Conservation (phyloP, 495 filamentous ascomycete species). For the Daldinia bambusicola region DNA sequence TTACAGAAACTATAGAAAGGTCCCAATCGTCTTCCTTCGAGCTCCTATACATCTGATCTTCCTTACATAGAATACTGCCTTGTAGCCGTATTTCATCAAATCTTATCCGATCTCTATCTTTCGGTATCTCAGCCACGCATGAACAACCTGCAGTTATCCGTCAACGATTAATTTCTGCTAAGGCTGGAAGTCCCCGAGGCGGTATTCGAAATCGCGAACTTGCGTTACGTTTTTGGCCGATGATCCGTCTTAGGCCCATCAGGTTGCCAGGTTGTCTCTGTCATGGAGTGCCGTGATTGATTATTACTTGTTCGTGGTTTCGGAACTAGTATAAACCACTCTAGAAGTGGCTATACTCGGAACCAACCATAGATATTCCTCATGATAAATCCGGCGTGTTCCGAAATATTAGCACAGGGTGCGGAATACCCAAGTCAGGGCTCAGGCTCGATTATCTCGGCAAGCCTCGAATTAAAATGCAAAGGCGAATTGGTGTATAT, state of each 20-base stretch:
- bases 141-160: slow-evolving; percentile 17
- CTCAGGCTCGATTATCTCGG: too few species aligned
- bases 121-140: background rate
- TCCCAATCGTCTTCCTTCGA: background rate
- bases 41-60: background rate
- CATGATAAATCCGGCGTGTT: background rate
- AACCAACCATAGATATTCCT: background rate
- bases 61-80: background rate
- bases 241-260: background rate
- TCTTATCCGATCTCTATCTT: slow-evolving; percentile 7
- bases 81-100: background rate
- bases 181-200: background rate
- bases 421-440: too few species aligned
- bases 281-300: too few species aligned
- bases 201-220: background rate
- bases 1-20: background rate
- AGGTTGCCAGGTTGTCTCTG: too few species aligned
- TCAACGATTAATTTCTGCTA: background rate
- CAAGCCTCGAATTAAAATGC: too few species aligned
- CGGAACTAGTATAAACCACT: background rate
- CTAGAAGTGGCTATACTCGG: background rate
- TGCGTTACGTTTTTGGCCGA: background rate
- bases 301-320: background rate
- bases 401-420: background rate
- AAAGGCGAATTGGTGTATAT: background rate